phyloP scores from a whole-genome alignment of 306 rosid genomes.

The Cucurbita moschata region DNA sequence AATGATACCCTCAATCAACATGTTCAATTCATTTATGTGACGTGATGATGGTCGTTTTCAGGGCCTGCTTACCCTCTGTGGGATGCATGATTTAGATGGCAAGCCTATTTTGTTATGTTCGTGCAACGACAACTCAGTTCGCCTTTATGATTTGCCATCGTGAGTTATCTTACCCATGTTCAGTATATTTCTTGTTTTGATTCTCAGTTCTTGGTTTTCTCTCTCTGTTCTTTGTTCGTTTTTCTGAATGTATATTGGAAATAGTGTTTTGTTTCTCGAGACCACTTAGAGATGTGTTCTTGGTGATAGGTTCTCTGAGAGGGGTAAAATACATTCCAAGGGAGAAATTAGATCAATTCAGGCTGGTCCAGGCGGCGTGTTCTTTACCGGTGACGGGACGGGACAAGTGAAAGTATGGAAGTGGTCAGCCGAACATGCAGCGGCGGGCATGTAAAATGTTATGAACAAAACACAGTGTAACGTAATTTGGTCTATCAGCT shows the following conservation, averaged over 20 bases:
- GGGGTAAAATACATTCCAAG: constrained; percentile 64
- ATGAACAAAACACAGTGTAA: not conserved
- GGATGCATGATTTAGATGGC: constrained; percentile 80
- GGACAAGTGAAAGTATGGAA: constrained; percentile 89
- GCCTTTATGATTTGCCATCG: constrained; percentile 91
- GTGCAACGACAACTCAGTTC: constrained; percentile 80
- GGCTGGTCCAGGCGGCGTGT: constrained; percentile 63
- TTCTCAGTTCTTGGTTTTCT: not conserved
- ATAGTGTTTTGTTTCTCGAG: not conserved
- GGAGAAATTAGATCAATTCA: constrained; percentile 75
- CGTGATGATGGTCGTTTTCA: constrained; percentile 16
- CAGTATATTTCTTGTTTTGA: not conserved
- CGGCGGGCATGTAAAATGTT: not conserved
- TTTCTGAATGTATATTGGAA: not conserved
- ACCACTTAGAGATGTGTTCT: not conserved
- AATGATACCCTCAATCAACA: not conserved
- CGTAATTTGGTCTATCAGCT: not conserved
- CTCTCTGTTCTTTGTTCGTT: not conserved
- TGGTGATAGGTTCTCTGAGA: constrained; percentile 59
- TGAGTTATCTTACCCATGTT: constrained; percentile 29
- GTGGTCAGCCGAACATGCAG: constrained; percentile 30
- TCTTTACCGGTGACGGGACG: constrained; percentile 89
- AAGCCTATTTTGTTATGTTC: constrained; percentile 79
- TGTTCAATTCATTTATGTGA: not conserved
- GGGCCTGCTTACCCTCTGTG: constrained; percentile 77